phyloP scores from a whole-genome alignment of 345 rosid genomes.

The Arabis hirsuta region DNA sequence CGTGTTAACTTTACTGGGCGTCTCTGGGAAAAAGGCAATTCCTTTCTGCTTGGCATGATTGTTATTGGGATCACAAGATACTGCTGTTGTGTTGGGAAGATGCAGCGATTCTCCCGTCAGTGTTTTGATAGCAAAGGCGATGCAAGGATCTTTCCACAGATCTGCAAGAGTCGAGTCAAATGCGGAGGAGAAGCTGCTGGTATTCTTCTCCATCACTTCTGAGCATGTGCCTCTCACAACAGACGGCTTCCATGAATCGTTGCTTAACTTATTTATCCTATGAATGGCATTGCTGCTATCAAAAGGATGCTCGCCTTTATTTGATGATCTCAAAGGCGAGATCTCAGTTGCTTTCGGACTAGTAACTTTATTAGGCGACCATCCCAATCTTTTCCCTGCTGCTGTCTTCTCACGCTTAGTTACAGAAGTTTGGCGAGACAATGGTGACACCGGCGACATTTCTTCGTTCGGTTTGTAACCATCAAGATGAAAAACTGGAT shows the following conservation, averaged over 20 bases:
- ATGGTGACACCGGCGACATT: slow-evolving; percentile 36
- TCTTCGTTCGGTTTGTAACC: slow-evolving; percentile 32
- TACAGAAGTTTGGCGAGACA: slow-evolving; percentile 28
- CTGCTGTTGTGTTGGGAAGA: slow-evolving; percentile 43
- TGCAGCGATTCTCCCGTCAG: slow-evolving; percentile 71
- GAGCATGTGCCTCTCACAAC: slow-evolving; percentile 27
- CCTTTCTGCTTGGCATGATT: slow-evolving; percentile 35
- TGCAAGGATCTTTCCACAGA: slow-evolving; percentile 90
- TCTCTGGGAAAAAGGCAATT: slow-evolving; percentile 21
- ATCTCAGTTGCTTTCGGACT: slow-evolving; percentile 11
- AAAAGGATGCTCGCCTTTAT: slow-evolving; percentile 37
- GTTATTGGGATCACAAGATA: slow-evolving; percentile 47
- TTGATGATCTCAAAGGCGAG: slow-evolving; percentile 24
- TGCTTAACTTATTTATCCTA: slow-evolving; percentile 5
- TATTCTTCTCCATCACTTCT: slow-evolving; percentile 31
- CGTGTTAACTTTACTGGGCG: slow-evolving; percentile 20
- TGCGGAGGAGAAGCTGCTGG: slow-evolving; percentile 41
- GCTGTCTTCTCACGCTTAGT: slow-evolving; percentile 35
- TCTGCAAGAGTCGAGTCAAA: slow-evolving; percentile 69
- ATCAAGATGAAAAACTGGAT: slow-evolving; percentile 40
- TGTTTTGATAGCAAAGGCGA: slow-evolving; percentile 93
- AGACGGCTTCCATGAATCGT: slow-evolving; percentile 5
- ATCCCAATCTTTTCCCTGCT: slow-evolving; percentile 9
- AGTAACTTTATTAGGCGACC: slow-evolving; percentile 13
- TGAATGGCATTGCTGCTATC: slow-evolving; percentile 14